Evolutionary conservation across 2,329 filamentous ascomycete species (phyloP), one percentile per base, ranked within the genome.

Genomic region (Aspergillus arachidicola): DNA sequence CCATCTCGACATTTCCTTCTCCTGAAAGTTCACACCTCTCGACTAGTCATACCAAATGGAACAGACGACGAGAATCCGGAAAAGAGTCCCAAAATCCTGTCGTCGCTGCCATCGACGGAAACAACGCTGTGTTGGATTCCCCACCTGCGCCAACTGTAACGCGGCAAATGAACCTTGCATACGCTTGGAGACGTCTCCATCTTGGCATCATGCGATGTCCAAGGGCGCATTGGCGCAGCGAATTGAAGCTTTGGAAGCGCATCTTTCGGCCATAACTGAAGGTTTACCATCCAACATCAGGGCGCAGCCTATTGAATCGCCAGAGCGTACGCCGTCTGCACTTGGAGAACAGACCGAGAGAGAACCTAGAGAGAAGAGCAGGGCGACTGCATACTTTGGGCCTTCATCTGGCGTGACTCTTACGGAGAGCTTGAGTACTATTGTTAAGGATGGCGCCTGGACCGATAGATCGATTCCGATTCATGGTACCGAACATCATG

Each of bases 171-270:
- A 68, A 41, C 58, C 66, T 0, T 71, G 70, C 28, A 51, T 65
- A 3, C 69, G 70, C 6, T 63, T 66, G 10, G 68, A 71, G 19
- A 64, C 53, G 6, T 57, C 66, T 1, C 64, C 68, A 3, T 70
- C 66, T 21, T 72, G 69, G 70, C 70, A 72, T 26, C 69, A 72
- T 61, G 68, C 63, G 19, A 72, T 72, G 70, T 71, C 69, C 11
- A 71, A 72, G 46, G 68, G 66, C 1, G 66, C 69, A 2, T 36
- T 71, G n/a, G 70, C 57, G 5, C 66, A 65, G 38, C 61, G 67
- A 19, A 72, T 72, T 11, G 69, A 71, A 43, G 34, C 59, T 6
- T 61, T 72, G 0, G 69, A 72, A 58, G 61, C 61, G 1, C 66
- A 68, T 41, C 54, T 71, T 14, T 64, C 38, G 10, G 38, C 68